Conservation (phyloP, 2,329 filamentous ascomycete genomes). For the Aspergillus chevalieri region DNA sequence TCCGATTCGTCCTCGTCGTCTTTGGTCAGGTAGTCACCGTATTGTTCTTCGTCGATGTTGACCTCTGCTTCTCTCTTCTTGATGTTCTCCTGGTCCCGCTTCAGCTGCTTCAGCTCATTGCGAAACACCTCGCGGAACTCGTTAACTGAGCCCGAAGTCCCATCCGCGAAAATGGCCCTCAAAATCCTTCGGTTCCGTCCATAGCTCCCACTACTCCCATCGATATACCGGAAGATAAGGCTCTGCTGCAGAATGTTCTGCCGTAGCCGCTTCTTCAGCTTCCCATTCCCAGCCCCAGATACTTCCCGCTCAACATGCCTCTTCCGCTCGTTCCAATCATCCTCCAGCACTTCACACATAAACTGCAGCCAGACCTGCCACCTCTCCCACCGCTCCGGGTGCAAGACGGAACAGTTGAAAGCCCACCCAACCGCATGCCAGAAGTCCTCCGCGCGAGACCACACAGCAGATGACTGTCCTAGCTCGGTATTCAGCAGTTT, state of each 20-base stretch:
- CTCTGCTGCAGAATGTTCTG: constrained; percentile 28
- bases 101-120: constrained; percentile 37
- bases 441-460: constrained; percentile 73
- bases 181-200: constrained; percentile 38
- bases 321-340: constrained; percentile 37
- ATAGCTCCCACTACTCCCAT: constrained; percentile 19
- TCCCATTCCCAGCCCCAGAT: background rate
- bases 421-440: constrained; percentile 89
- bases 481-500: constrained; percentile 54
- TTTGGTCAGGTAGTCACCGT: constrained; percentile 39
- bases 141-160: constrained; percentile 26
- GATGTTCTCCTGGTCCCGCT: constrained; percentile 18
- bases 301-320: constrained; percentile 12
- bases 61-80: constrained; percentile 38
- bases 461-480: constrained; percentile 62
- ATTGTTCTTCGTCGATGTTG: constrained; percentile 41
- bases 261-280: constrained; percentile 7
- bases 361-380: constrained; percentile 78
- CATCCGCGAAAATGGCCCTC: constrained; percentile 44
- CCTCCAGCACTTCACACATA: constrained; percentile 49
- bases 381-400: constrained; percentile 69
- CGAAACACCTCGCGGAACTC: constrained; percentile 43
- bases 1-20: constrained; percentile 33
- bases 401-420: constrained; percentile 74
- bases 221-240: constrained; percentile 40